A percentile compares a stretch with the other conserved stretches of the same genome.
Evolutionary conservation across 192 early-diverging fungal genomes (phyloP).

Genomic region (Coemansia sp.): DNA sequence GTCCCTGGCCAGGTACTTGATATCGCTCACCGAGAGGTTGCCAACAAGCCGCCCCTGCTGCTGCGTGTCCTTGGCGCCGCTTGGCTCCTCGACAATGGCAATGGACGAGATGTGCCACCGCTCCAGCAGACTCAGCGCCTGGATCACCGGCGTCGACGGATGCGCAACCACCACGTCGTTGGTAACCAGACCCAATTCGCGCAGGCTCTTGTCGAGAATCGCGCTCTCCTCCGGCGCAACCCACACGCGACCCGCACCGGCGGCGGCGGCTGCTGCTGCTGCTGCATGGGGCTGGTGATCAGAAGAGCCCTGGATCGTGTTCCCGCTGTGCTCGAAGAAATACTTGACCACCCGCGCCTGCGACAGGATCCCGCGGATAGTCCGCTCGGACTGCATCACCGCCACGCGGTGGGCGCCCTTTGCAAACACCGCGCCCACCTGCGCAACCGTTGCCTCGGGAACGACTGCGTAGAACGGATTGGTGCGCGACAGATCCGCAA

Average conservation of each 20-base stretch:
- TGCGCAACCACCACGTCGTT: slow-evolving; percentile 58
- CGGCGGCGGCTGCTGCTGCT: background rate
- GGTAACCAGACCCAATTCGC: slow-evolving; percentile 60
- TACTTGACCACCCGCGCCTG: slow-evolving; percentile 71
- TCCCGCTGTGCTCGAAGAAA: slow-evolving; percentile 60
- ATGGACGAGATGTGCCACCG: slow-evolving; percentile 46
- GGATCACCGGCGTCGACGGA: slow-evolving; percentile 59
- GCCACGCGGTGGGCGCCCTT: slow-evolving; percentile 79
- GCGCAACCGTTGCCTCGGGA: slow-evolving; percentile 71
- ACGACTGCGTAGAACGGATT: slow-evolving; percentile 84
- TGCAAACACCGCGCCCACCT: slow-evolving; percentile 72
- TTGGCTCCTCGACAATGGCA: slow-evolving; percentile 33
- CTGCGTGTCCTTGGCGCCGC: background rate
- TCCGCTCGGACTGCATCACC: slow-evolving; percentile 61
- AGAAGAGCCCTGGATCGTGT: background rate
- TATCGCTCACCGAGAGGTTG: slow-evolving; percentile 41
- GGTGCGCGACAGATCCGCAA: slow-evolving; percentile 70
- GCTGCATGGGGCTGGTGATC: background rate
- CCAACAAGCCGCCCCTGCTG: slow-evolving; percentile 14
- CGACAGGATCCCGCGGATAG: slow-evolving; percentile 76
- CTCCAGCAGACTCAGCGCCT: slow-evolving; percentile 65
- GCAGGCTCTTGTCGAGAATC: slow-evolving; percentile 43
- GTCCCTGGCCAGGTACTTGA: slow-evolving; percentile 51
- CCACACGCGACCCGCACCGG: slow-evolving; percentile 16
- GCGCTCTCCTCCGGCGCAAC: slow-evolving; percentile 9